phyloP scores from a whole-genome alignment of 129 eudicot genomes.

The Chrysanthemum lavandulifolium region DNA sequence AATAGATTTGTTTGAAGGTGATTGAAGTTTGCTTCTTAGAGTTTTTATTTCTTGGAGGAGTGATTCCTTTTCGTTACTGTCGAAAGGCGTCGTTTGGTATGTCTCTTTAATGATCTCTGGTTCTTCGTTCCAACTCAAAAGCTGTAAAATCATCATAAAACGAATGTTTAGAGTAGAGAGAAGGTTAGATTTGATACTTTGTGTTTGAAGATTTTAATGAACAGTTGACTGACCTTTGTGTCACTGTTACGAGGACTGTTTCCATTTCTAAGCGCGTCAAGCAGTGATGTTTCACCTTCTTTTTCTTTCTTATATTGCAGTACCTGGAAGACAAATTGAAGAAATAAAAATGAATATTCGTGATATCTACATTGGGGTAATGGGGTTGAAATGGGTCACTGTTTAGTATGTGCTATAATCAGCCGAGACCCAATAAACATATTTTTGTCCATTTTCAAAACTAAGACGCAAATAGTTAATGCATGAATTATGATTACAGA shows the following conservation, averaged over 20 bases:
- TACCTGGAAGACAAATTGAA: constrained; percentile 44
- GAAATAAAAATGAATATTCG: neutral
- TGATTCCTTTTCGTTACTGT: constrained; percentile 61
- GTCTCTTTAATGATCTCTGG: constrained; percentile 45
- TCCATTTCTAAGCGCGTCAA: constrained; percentile 38
- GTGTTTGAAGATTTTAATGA: constrained; percentile 4
- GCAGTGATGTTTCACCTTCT: constrained; percentile 38
- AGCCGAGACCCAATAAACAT: neutral
- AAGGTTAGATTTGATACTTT: neutral
- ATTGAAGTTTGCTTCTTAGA: constrained; percentile 54
- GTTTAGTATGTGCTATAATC: too few species aligned
- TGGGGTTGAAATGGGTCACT: too few species aligned
- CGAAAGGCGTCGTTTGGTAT: constrained; percentile 35
- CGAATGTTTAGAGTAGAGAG: constrained; percentile 3
- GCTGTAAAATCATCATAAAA: constrained; percentile 36
- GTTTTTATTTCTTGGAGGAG: constrained; percentile 74
- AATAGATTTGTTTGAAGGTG: constrained; percentile 44
- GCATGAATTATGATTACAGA: neutral
- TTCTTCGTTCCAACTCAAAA: constrained; percentile 52
- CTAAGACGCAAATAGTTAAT: too few species aligned
- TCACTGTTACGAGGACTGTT: constrained; percentile 20
- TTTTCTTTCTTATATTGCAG: constrained; percentile 47
- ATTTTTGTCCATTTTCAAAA: neutral
- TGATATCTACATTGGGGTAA: too few species aligned
- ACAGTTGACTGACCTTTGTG: constrained; percentile 39